phyloP scores from a whole-genome alignment of 345 rosid species.

The Carallia brachiata region DNA sequence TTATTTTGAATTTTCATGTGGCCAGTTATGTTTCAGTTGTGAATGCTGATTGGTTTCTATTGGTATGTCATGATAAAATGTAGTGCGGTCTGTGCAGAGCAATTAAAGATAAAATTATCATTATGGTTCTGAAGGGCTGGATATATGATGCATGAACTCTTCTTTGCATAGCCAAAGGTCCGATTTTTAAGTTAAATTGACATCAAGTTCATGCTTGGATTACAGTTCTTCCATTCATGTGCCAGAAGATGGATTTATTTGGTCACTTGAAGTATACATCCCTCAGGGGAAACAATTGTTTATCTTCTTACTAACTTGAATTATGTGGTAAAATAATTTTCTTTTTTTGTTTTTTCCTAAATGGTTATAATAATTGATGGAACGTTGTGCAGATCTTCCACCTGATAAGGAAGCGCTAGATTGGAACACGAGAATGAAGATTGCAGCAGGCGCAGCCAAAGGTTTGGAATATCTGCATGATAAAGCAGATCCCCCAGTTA shows the following conservation, averaged over 20 bases:
- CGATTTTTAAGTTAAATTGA: not conserved
- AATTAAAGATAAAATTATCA: no score
- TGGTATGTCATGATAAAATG: not conserved
- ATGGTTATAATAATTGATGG: not conserved
- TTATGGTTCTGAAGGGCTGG: not conserved
- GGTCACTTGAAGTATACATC: no score
- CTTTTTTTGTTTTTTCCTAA: not conserved
- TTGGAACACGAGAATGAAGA: slow-evolving; percentile 71
- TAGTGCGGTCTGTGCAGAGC: no score
- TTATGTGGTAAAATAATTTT: not conserved
- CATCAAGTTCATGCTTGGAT: slow-evolving; percentile 4
- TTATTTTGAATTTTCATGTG: not conserved
- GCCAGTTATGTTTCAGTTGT: slow-evolving; percentile 2
- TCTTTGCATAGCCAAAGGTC: not conserved
- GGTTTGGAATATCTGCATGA: slow-evolving; percentile 1
- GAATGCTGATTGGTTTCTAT: slow-evolving; percentile 1
- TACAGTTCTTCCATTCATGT: not conserved
- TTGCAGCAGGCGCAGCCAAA: not conserved
- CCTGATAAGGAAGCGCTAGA: not conserved
- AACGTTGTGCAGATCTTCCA: slow-evolving; percentile 41
- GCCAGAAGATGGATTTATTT: no score
- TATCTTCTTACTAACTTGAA: not conserved
- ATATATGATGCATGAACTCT: no score
- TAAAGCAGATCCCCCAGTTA: not conserved
- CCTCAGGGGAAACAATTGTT: no score